A percentile compares a stretch with the other conserved stretches of the same genome.
phyloP scores from a whole-genome alignment of 805 yeast genomes.

The Myxozyma sirexii region DNA sequence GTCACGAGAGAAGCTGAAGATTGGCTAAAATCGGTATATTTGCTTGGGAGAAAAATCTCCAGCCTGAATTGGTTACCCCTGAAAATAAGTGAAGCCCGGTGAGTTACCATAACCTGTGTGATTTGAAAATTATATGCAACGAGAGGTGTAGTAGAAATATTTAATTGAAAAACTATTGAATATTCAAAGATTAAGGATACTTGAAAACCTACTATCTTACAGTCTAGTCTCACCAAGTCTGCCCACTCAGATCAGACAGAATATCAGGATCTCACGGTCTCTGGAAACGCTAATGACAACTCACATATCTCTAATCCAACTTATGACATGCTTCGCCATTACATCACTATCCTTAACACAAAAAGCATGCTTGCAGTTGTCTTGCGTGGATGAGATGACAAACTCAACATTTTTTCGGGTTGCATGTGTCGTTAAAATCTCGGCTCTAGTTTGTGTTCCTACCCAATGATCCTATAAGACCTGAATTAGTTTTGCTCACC shows the following conservation, averaged over 20 bases:
- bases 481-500: background rate
- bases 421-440: constrained; percentile 47
- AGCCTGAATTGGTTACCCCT: background rate
- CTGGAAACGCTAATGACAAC: background rate
- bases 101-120: too few species aligned
- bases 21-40: too few species aligned
- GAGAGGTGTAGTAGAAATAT: too few species aligned
- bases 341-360: constrained; percentile 56
- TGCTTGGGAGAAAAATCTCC: background rate
- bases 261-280: background rate
- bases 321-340: constrained; percentile 46
- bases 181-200: too few species aligned
- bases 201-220: too few species aligned
- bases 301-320: constrained; percentile 13
- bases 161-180: too few species aligned
- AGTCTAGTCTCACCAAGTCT: too few species aligned
- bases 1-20: too few species aligned
- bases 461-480: constrained; percentile 73
- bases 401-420: constrained; percentile 41
- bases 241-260: too few species aligned
- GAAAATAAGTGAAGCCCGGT: background rate
- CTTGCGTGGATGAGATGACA: constrained; percentile 44
- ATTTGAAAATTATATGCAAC: too few species aligned
- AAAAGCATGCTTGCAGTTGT: constrained; percentile 58
- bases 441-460: constrained; percentile 52